Percentiles rank a stretch among this genome's conserved stretches.
These are phyloP conservation scores for Colletotrichum eremochloae DNA, from an alignment of 2,329 filamentous ascomycete genomes.

Conservation along the genomic window DNA sequence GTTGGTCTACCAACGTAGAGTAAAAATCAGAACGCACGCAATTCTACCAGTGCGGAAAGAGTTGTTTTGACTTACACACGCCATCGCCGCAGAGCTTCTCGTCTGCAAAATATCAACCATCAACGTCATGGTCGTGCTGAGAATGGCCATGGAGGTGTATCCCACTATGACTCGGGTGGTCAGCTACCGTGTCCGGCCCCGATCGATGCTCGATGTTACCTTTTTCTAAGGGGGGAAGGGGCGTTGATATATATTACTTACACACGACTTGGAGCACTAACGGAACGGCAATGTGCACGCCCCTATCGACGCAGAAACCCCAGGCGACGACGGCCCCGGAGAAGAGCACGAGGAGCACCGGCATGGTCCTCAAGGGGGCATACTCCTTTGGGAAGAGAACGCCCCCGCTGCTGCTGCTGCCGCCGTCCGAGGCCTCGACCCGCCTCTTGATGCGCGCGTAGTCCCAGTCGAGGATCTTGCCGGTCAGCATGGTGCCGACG, in stretches of 20 bases:
- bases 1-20: constrained; percentile 44
- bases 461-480: constrained; percentile 50
- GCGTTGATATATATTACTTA: constrained; percentile 41
- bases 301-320: constrained; percentile 47
- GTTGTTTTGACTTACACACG: constrained; percentile 43
- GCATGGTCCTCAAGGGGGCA: constrained; percentile 47
- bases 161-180: constrained; percentile 44
- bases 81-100: constrained; percentile 48
- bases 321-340: constrained; percentile 46
- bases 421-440: constrained; percentile 7
- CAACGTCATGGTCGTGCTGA: constrained; percentile 51
- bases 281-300: constrained; percentile 45
- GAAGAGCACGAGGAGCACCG: constrained; percentile 45
- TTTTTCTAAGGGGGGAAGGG: neutral
- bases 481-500: constrained; percentile 47
- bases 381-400: constrained; percentile 47
- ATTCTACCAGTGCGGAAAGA: neutral
- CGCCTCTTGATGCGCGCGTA: constrained; percentile 45
- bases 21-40: neutral
- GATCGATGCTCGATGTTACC: too few species aligned
- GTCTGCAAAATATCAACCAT: constrained; percentile 50
- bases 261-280: constrained; percentile 46
- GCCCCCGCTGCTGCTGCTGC: neutral
- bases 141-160: constrained; percentile 49
- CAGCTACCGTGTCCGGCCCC: neutral